These are phyloP conservation scores for Podaxis carcinomalis DNA, from an alignment of 768 basidiomycete species.

Conservation along the genomic window DNA sequence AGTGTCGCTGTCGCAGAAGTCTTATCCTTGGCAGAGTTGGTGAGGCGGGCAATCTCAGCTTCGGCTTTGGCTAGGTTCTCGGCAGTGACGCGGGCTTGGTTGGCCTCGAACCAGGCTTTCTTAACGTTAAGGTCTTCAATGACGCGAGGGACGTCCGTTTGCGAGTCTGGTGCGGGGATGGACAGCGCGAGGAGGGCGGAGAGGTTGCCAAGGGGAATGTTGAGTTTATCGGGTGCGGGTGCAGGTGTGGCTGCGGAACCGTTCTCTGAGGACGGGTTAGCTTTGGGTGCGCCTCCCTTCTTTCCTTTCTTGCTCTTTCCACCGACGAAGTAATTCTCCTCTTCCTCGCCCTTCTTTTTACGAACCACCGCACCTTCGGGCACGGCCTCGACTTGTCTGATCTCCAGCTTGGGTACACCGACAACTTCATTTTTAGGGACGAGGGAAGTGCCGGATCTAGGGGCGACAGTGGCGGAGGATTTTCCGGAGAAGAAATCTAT, in stretches of 20 bases:
- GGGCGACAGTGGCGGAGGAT: slow-evolving; percentile 22
- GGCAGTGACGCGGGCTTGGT: slow-evolving; percentile 75
- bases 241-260: slow-evolving; percentile 21
- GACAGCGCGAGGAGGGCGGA: slow-evolving; percentile 83
- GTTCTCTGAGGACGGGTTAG: slow-evolving; percentile 30
- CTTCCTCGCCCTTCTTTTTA: slow-evolving; percentile 93
- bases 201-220: slow-evolving; percentile 82
- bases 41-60: slow-evolving; percentile 64
- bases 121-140: slow-evolving; percentile 90
- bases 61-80: slow-evolving; percentile 82
- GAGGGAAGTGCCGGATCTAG: slow-evolving; percentile 19
- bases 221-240: slow-evolving; percentile 35
- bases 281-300: slow-evolving; percentile 32
- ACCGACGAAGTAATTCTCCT: slow-evolving; percentile 76
- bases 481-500: slow-evolving; percentile 82
- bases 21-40: slow-evolving; percentile 24
- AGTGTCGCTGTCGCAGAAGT: slow-evolving; percentile 23
- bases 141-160: slow-evolving; percentile 74
- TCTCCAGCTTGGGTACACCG: slow-evolving; percentile 77
- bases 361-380: slow-evolving; percentile 66
- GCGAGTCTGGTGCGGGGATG: slow-evolving; percentile 82
- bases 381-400: slow-evolving; percentile 74
- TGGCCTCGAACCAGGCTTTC: slow-evolving; percentile 93
- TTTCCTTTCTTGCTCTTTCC: slow-evolving; percentile 67
- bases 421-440: slow-evolving; percentile 40